phyloP scores from a whole-genome alignment of 495 filamentous ascomycete species.

The Thozetella sp. region DNA sequence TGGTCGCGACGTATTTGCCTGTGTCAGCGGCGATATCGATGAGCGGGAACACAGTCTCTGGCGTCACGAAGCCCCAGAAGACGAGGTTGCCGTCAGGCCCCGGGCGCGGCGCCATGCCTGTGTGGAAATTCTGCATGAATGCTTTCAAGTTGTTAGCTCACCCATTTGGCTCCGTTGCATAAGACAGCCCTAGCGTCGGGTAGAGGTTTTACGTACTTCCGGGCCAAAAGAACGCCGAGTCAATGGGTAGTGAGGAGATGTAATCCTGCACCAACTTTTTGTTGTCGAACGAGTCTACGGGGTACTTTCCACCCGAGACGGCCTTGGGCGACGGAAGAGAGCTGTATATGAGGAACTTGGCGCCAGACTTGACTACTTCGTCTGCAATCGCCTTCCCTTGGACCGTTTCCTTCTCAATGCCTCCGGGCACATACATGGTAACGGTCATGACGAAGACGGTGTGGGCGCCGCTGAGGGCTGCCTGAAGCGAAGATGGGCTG shows the following conservation, averaged over 20 bases:
- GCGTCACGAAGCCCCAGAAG: neutral
- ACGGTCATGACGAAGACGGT: constrained; percentile 51
- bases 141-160: neutral
- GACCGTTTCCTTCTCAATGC: neutral
- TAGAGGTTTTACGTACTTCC: neutral
- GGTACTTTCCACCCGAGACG: neutral
- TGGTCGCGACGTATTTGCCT: neutral
- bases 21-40: neutral
- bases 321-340: neutral
- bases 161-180: too few species aligned
- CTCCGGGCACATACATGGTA: neutral
- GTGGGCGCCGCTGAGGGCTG: constrained; percentile 43
- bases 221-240: neutral
- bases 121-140: neutral
- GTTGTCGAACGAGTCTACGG: neutral
- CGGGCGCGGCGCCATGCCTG: neutral
- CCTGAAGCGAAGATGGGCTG: constrained; percentile 35
- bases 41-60: neutral
- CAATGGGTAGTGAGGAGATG: neutral
- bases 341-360: neutral
- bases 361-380: neutral
- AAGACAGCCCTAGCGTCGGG: too few species aligned
- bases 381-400: neutral
- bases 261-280: neutral
- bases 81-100: neutral